phyloP scores from a whole-genome alignment of 163 green algal species.

The Scenedesmus sp. region DNA sequence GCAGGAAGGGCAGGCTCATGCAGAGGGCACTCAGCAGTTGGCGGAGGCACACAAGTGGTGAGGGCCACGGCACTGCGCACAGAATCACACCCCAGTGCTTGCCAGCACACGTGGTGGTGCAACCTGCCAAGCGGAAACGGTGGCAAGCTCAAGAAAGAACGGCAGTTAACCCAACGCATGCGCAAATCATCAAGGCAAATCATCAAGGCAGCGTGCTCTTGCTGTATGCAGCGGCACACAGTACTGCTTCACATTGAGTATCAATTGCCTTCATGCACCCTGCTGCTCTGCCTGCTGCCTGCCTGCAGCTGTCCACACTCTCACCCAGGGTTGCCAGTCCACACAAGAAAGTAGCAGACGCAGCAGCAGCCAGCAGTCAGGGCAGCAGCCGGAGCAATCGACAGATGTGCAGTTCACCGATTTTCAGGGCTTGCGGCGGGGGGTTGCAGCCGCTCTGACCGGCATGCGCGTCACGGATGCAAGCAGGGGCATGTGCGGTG shows the following conservation, averaged over 20 bases:
- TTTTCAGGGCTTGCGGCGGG: neutral
- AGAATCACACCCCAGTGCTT: neutral
- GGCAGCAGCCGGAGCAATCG: neutral
- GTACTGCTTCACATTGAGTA: neutral
- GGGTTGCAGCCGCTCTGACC: neutral
- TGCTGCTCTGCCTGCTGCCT: neutral
- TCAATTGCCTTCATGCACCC: neutral
- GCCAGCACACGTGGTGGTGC: too few relatives aligned
- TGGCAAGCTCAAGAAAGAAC: neutral
- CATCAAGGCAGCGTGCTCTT: neutral
- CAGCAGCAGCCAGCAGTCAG: neutral
- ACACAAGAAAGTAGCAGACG: neutral
- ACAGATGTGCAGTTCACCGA: neutral
- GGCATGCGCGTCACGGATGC: neutral
- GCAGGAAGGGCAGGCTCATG: conserved; percentile 26
- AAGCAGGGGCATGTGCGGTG: neutral
- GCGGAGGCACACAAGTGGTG: conserved; percentile 31
- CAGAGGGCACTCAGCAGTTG: conserved; percentile 33
- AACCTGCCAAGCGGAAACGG: too few relatives aligned
- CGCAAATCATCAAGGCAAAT: too few relatives aligned
- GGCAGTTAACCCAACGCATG: neutral
- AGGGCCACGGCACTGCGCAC: neutral
- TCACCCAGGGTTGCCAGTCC: neutral
- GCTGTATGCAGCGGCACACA: neutral
- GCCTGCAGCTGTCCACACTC: neutral